These are phyloP conservation scores for Inga oerstediana DNA, from an alignment of 306 rosid genomes.

Conservation along the genomic window DNA sequence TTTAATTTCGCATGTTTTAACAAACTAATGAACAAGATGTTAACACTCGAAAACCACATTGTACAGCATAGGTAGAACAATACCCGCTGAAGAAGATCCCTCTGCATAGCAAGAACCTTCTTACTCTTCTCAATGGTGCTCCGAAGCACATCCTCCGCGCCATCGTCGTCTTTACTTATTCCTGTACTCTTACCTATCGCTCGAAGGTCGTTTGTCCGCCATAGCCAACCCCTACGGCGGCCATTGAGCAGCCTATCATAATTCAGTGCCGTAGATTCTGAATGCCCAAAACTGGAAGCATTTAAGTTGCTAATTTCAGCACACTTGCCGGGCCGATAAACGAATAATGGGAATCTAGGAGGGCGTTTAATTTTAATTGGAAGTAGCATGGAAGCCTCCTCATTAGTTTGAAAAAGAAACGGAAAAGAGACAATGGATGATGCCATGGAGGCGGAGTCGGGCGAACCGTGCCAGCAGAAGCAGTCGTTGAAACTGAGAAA, in stretches of 20 bases:
- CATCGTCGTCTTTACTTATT: constrained; percentile 50
- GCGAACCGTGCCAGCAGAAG: constrained; percentile 13
- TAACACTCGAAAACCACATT: constrained; percentile 13
- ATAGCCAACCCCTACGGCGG: constrained; percentile 39
- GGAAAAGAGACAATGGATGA: constrained; percentile 59
- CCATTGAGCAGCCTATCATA: constrained; percentile 16
- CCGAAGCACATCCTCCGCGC: constrained; percentile 55
- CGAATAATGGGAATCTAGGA: constrained; percentile 29
- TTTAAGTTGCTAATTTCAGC: constrained; percentile 18
- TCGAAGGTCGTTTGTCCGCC: constrained; percentile 45
- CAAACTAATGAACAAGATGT: constrained; percentile 12
- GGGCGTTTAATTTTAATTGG: constrained; percentile 31
- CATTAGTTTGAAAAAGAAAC: constrained; percentile 48
- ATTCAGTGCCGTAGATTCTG: neutral
- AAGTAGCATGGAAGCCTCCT: constrained; percentile 44
- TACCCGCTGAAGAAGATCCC: constrained; percentile 83
- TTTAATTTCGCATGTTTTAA: neutral
- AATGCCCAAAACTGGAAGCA: neutral
- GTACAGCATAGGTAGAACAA: neutral
- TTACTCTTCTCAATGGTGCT: constrained; percentile 83
- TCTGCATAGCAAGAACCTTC: constrained; percentile 83
- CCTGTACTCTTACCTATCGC: constrained; percentile 46
- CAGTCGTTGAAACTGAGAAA: constrained; percentile 40
- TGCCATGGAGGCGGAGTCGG: constrained; percentile 36
- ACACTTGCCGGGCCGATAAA: neutral